phyloP scores from a whole-genome alignment of 2,329 filamentous ascomycete species.

The Zymoseptoria ardabiliae region DNA sequence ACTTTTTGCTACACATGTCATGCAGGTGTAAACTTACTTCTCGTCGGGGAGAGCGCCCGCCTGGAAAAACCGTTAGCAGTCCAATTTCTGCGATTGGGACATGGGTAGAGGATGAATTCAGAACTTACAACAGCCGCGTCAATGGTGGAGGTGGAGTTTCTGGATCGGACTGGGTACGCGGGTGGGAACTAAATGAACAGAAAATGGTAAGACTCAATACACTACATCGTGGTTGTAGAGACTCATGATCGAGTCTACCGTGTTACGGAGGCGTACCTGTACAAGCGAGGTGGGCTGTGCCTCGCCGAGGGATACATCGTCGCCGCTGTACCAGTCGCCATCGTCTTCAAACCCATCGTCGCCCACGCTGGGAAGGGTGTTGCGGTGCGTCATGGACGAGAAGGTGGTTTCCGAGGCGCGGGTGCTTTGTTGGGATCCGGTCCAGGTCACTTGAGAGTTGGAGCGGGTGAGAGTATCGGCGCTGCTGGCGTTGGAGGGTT shows the following conservation, averaged over 20 bases:
- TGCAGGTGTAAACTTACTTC: conserved; percentile 17
- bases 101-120: background rate
- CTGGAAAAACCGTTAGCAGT: background rate
- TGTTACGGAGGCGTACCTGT: conserved; percentile 25
- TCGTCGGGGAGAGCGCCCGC: conserved; percentile 21
- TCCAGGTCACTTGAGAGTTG: background rate
- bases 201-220: conserved; percentile 12
- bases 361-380: conserved; percentile 17
- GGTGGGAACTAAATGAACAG: background rate
- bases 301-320: conserved; percentile 16
- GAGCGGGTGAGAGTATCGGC: background rate
- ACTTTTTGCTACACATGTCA: background rate
- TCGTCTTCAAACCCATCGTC: conserved; percentile 20
- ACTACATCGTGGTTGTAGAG: conserved; percentile 16
- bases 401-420: background rate
- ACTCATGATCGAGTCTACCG: conserved; percentile 23
- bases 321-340: conserved; percentile 23
- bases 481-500: background rate
- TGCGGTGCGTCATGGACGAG: background rate
- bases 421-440: background rate
- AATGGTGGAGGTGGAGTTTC: conserved; percentile 1
- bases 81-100: background rate
- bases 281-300: conserved; percentile 21
- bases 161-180: background rate
- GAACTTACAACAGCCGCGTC: conserved; percentile 2